These are phyloP conservation scores for Cyclospora cayetanensis DNA, from an alignment of 169 alveolate species.

Conservation along the genomic window DNA sequence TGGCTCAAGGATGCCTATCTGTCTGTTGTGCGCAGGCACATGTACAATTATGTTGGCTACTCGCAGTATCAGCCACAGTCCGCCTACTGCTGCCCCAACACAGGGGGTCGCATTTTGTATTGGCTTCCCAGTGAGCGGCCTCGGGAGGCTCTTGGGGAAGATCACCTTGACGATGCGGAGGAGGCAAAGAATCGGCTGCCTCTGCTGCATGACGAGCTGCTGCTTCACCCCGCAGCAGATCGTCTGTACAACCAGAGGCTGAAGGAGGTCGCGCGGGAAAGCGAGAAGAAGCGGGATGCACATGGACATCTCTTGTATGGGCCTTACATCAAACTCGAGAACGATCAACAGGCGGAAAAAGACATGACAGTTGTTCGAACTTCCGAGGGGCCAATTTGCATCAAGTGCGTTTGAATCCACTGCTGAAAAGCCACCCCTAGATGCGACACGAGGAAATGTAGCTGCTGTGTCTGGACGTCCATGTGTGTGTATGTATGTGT, in stretches of 20 bases:
- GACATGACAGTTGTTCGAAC: conserved; percentile 66
- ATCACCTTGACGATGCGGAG: conserved; percentile 48
- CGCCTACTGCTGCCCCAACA: conserved; percentile 72
- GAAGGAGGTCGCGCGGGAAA: conserved; percentile 66
- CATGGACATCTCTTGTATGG: conserved; percentile 59
- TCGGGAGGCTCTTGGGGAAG: conserved; percentile 1
- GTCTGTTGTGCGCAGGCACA: conserved; percentile 50
- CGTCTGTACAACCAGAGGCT: conserved; percentile 53
- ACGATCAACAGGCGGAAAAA: conserved; percentile 46
- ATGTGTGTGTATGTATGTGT: no score
- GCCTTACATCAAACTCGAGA: conserved; percentile 66
- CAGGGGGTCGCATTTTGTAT: conserved; percentile 67
- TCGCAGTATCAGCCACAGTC: conserved; percentile 72
- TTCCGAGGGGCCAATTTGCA: conserved; percentile 67
- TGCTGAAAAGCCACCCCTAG: neutral
- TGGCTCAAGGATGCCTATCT: neutral
- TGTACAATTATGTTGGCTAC: conserved; percentile 70
- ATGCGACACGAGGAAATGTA: no score
- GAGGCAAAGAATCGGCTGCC: conserved; percentile 54
- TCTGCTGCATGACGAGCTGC: conserved; percentile 72
- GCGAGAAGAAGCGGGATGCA: conserved; percentile 41
- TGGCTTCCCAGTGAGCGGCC: conserved; percentile 66
- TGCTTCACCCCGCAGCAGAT: conserved; percentile 71
- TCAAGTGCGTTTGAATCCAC: conserved; percentile 67
- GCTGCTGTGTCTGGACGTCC: no score